Conservation (phyloP, 768 basidiomycete species). For the Coprinopsis sp. region DNA sequence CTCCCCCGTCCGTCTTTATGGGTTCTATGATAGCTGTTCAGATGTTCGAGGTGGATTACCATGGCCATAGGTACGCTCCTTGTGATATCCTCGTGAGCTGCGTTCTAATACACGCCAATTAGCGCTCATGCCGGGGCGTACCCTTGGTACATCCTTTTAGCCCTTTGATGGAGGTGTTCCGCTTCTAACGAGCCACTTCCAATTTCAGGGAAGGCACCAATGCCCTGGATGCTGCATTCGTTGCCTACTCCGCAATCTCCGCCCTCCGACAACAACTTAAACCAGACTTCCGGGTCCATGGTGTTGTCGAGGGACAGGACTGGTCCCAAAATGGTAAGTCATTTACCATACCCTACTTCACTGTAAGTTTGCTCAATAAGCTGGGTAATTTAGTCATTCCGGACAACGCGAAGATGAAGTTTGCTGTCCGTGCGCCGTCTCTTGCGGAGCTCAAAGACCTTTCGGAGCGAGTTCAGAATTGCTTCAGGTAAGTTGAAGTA, state of each 20-base stretch:
- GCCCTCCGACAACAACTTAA: constrained; percentile 84
- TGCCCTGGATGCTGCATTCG: constrained; percentile 83
- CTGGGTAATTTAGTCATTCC: constrained; percentile 59
- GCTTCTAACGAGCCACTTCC: not conserved
- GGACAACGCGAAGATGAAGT: constrained; percentile 72
- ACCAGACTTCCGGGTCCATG: constrained; percentile 76
- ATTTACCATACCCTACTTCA: constrained; percentile 2
- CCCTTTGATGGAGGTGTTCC: not conserved
- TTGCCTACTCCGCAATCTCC: constrained; percentile 76
- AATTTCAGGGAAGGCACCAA: constrained; percentile 82
- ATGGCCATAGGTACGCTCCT: constrained; percentile 60
- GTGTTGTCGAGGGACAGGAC: constrained; percentile 64
- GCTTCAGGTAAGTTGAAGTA: constrained; percentile 55
- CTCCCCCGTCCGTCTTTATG: constrained; percentile 42
- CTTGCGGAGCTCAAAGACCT: constrained; percentile 50
- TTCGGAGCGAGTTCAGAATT: constrained; percentile 56
- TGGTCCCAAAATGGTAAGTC: constrained; percentile 65
- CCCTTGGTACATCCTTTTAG: constrained; percentile 50
- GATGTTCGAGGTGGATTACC: constrained; percentile 62
- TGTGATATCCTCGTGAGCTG: not conserved
- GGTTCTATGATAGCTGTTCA: constrained; percentile 62
- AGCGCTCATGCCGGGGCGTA: constrained; percentile 78
- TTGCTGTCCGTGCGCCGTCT: constrained; percentile 67
- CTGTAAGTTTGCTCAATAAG: not conserved
- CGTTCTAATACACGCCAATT: constrained; percentile 3